Base-by-base conservation (phyloP, 768 basidiomycete genomes). In the Auriscalpium orientale region DNA sequence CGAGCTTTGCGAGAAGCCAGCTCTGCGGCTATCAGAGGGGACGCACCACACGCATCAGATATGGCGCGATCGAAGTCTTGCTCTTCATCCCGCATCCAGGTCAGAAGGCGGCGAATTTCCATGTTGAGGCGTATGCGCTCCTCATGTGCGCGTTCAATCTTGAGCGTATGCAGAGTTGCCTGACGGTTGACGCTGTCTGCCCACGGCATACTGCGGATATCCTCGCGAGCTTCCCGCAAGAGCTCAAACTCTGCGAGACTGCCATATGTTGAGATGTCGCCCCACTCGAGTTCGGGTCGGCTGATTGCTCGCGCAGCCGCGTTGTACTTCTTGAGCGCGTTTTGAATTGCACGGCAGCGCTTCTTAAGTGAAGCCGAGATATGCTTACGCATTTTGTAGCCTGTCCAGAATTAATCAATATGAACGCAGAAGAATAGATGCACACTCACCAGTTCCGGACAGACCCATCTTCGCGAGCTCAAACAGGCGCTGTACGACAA, bases 371-470 rank as follows among this genome's bases (percentile, higher is more conserved):
- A 40, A 12, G 40, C 21, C 11, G n/a, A 20, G 13, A 53, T 53
- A 16, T 53, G 51, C 12, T 8, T 53, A 7, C 51, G 51, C 51
- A 53, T 40, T n/a, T 53, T 53, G 28, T 53, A 53, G 38, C 51
- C 51, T 53, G 51, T 0, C 28, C 28, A 28, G 28, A 7, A 28
- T 7, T 5, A 28, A 28, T 28, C 28, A 28, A 28, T 28, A 28
- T 7, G 28, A 28, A n/a, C 22, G 15, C 15, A 50, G 7, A 33
- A 2, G 15, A 15, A 4, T 11, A 4, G 34, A n/a, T 33, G 28
- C 12, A 16, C 15, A 36, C 35, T 13, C 34, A 50, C 49, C 49
- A 15, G 49, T 50, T 13, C 49, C 35, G 22, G 49, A 34, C 13
- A 50, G 34, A 15, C 35, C 35, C 22, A 50, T 50, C 35, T 50